Evolutionary conservation across 169 alveolate genomes (phyloP), one percentile per base, ranked within the genome.

Genomic region (Plasmodium coatneyi): DNA sequence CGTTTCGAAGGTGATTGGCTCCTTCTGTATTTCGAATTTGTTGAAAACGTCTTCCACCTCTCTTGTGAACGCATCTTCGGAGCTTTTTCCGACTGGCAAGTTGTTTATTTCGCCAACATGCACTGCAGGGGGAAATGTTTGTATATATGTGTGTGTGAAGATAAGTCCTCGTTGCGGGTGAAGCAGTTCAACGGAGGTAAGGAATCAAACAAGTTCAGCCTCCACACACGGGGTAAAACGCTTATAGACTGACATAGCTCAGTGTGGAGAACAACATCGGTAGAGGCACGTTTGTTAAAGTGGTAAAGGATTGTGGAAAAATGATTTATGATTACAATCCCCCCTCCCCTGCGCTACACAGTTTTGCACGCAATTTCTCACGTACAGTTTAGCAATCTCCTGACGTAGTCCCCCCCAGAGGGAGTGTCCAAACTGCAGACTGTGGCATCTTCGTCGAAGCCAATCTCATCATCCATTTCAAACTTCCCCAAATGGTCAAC

Each of bases 21-120:
- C 80, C 19, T 84, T 84, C 28, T 49, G 30, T 41, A 84, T 72
- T 43, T 46, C 25, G 36, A 22, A 84, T 71, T 22, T 84, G 25
- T 43, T 72, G 3, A 84, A 30, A 72, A 52, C 28, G 4, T 12
- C 34, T 30, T 60, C 54, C 19, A 84, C 19, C n/a, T 46, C 80
- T 52, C 78, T 71, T 28, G 30, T 5, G 82, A 83, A 83, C 12
- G 28, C 81, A 34, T 83, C 39, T 28, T 49, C 92, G 4, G 25
- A n/a, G 14, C 39, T 80, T 16, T 46, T 41, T 43, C 70, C 41
- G 54, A 32, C 7, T 66, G 28, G 25, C 9, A 43, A 6, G 36
- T 5, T 2, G 46, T 66, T 71, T 49, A 84, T 49, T 30, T 39
- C 43, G 16, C 92, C 92, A n/a, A 74, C 84, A 0, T n/a, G 25